Base-by-base conservation (phyloP, 768 basidiomycete species). In the Phaeotremella fagi region DNA sequence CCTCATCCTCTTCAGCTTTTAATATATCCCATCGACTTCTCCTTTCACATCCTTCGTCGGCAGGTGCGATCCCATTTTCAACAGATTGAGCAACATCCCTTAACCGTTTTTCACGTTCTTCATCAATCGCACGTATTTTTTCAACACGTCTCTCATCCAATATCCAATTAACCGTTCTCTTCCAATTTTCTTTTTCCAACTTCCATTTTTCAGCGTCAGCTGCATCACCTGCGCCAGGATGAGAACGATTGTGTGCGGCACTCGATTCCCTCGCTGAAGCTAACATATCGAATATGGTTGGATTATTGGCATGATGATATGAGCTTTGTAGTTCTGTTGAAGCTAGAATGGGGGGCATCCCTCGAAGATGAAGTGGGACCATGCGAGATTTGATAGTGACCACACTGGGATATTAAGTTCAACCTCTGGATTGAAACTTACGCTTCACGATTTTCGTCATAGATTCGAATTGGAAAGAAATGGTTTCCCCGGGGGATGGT, bases 151-250 rank as follows among this genome's bases (percentile, higher is more conserved):
- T 35, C 38, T 70, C 68, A 51, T 64, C 63, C 68, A 70, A 65
- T 6, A 70, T 63, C 68, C 68, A 70, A 44, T 67, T 70, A 51
- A 70, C 66, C 22, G 53, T 42, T 45, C 54, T 54, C 43, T 70
- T 70, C 68, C 68, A 70, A 16, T 41, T 52, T 27, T 64, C 63
- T 54, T 67, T 70, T 27, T 67, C 68, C 11, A 36, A 46, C 41
- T 67, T 67, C 29, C 59, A 29, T n/a, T 45, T 37, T 14, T 41
- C 41, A 20, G 54, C 35, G 28, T 58, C 61, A 20, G 33, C 18
- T 22, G 62, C 63, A 11, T 52, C 58, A 7, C 60, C 55, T 15
- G 64, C 62, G 14, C 64, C 68, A 11, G 68, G 64, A 55, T 66
- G 68, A 7, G 60, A 57, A 2, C 68, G 51, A 28, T 50, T 47